Evolutionary conservation across 768 basidiomycete genomes (phyloP).

Genomic region (Tephrocybe sp.): DNA sequence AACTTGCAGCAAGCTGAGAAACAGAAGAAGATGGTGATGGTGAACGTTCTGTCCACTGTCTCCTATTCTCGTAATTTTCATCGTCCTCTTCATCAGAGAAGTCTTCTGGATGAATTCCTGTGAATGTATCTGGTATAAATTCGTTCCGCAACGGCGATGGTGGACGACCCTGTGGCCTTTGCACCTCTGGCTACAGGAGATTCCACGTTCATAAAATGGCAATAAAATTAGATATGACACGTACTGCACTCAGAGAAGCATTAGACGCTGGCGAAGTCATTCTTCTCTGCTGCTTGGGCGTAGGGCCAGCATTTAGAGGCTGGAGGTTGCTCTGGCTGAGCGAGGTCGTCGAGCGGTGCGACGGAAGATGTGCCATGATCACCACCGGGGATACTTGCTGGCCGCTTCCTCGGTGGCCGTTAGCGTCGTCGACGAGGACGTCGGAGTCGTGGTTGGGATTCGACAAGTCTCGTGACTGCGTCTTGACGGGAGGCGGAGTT

Average conservation of each 20-base stretch:
- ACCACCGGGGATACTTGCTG: constrained; percentile 10
- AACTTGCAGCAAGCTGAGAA: constrained; percentile 68
- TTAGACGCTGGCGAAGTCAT: constrained; percentile 26
- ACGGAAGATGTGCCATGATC: constrained; percentile 21
- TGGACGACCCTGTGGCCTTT: constrained; percentile 47
- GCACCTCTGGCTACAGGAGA: constrained; percentile 36
- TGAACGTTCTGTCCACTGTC: constrained; percentile 36
- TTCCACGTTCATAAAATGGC: too few relatives aligned
- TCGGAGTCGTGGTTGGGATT: background rate
- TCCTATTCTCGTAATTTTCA: constrained; percentile 29
- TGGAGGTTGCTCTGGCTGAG: constrained; percentile 21
- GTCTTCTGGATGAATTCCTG: constrained; percentile 55
- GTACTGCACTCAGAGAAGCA: constrained; percentile 20
- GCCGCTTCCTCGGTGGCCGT: constrained; percentile 5
- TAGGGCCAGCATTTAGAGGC: constrained; percentile 8
- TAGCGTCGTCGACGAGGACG: background rate
- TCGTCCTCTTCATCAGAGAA: constrained; percentile 44
- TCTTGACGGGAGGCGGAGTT: background rate
- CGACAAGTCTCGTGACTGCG: constrained; percentile 1
- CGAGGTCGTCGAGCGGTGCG: constrained; percentile 22
- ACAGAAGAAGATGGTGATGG: constrained; percentile 72
- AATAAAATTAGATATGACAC: too few relatives aligned
- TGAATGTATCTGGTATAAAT: constrained; percentile 54
- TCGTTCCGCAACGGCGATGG: constrained; percentile 75
- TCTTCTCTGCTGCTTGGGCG: constrained; percentile 23